Base-by-base conservation (phyloP, 192 early-diverging fungal genomes). In the Backusella sp. region DNA sequence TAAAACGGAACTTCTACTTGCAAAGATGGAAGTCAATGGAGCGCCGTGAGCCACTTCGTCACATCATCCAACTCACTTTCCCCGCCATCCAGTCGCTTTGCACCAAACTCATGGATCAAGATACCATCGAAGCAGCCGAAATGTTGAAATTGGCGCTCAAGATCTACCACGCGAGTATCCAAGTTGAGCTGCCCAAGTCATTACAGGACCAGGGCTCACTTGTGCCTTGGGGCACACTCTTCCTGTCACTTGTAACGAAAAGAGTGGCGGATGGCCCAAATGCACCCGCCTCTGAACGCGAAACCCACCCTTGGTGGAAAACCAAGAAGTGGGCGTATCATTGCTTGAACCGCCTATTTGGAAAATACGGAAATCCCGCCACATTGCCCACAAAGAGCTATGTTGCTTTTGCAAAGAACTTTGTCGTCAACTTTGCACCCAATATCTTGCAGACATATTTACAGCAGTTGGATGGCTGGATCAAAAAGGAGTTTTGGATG, bases 261-360 rank as follows among this genome's bases (percentile, higher is more conserved):
- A 82, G 83, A 37, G 80, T 91, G 2, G 82, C 84, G 2, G 52
- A 75, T 81, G 88, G 8, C 84, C 89, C 5, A 77, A 77, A 28
- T 86, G 88, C 49, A 72, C 77, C 7, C 90, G 91, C 37, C 9
- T 39, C 37, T 42, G 52, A 95, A 32, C 79, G 90, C 17, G 94
- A 94, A 70, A 88, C 88, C 73, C 89, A 93, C 81, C 90, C 91
- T 23, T 95, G 90, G 87, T 95, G 92, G 92, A 96, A 96, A 85
- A 91, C 92, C 68, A 98, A 97, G 79, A 96, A 98, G 78, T 98
- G 98, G 97, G 92, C 97, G 0, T 92, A 92, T 78, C 90, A 89
- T 76, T 94, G 91, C 83, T 83, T 99, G 77, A 95, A 97, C 86
- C 90, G 89, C 32, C 87, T 95, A 15, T 96, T 97, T 73, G 77